A percentile compares a stretch with the other conserved stretches of the same genome.
Evolutionary conservation across 306 rosid species (phyloP).

Genomic region (Malus asiatica): DNA sequence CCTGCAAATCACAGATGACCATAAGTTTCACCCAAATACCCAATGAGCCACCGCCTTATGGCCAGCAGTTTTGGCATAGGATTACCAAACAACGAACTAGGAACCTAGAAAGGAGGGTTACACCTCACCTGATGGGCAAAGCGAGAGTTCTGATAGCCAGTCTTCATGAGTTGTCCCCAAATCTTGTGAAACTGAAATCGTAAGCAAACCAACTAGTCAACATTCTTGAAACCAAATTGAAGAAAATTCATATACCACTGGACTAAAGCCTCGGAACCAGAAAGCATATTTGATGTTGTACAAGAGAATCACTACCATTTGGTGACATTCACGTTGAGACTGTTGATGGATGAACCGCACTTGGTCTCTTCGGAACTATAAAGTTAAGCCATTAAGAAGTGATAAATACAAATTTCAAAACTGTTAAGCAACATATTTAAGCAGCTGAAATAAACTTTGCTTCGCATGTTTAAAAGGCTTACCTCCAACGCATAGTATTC

Average conservation of each 20-base stretch:
- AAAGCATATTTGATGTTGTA: background rate
- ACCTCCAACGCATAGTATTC: constrained; percentile 62
- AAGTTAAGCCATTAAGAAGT: constrained; percentile 11
- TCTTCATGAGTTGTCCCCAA: constrained; percentile 99
- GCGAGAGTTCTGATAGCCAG: constrained; percentile 96
- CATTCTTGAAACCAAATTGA: background rate
- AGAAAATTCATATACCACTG: background rate
- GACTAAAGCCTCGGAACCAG: background rate
- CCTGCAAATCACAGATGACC: constrained; percentile 19
- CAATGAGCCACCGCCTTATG: no score
- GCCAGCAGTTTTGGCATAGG: no score
- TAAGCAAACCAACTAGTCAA: constrained; percentile 10
- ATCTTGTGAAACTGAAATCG: constrained; percentile 65
- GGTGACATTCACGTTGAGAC: constrained; percentile 68
- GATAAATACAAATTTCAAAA: constrained; percentile 1
- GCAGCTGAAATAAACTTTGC: background rate
- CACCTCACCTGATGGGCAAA: constrained; percentile 92
- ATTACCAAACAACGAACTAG: no score
- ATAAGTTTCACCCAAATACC: no score
- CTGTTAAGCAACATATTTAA: background rate
- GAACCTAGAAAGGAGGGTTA: background rate
- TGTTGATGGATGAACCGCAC: constrained; percentile 67
- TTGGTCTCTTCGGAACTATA: constrained; percentile 50
- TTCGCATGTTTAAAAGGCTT: constrained; percentile 16
- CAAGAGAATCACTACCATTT: constrained; percentile 43